Conservation (phyloP, 2,329 filamentous ascomycete species). For the Epichloe gansuensis region DNA sequence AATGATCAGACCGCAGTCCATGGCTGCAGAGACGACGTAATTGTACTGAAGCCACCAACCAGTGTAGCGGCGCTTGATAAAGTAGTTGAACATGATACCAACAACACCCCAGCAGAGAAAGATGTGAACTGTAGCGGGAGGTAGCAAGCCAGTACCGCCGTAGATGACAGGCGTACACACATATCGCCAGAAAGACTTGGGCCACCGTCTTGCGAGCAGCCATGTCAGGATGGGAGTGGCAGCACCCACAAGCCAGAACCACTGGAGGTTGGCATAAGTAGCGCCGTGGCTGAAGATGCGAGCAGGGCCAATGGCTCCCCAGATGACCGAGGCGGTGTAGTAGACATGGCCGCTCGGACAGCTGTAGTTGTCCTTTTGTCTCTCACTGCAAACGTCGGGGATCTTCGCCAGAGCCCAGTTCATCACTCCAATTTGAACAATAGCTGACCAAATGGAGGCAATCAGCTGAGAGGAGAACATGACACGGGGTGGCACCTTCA, state of each 20-base stretch:
- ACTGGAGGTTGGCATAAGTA: constrained; percentile 52
- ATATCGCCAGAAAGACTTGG: constrained; percentile 49
- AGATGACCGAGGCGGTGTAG: constrained; percentile 59
- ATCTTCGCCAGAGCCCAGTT: constrained; percentile 54
- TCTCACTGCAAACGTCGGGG: constrained; percentile 42
- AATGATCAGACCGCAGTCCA: constrained; percentile 55
- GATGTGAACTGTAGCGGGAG: constrained; percentile 57
- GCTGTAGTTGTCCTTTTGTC: constrained; percentile 43
- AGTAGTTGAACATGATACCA: constrained; percentile 56
- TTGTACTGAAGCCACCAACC: constrained; percentile 73
- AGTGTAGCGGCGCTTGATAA: constrained; percentile 48
- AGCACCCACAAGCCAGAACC: constrained; percentile 58
- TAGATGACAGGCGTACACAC: constrained; percentile 57
- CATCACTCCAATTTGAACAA: constrained; percentile 51
- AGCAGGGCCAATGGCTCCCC: constrained; percentile 59
- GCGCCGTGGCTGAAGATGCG: constrained; percentile 54
- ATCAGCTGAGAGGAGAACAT: constrained; percentile 48
- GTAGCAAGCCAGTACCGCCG: constrained; percentile 48
- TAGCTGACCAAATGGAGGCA: constrained; percentile 47
- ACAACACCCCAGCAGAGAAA: constrained; percentile 60
- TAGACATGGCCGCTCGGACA: constrained; percentile 42
- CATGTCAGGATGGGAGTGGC: constrained; percentile 50
- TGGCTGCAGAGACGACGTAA: constrained; percentile 58
- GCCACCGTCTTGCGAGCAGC: constrained; percentile 47
- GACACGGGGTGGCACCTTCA: constrained; percentile 49